phyloP scores from a whole-genome alignment of 1,284 basidiomycete genomes.

The Phellopilus nigrolimitatus region DNA sequence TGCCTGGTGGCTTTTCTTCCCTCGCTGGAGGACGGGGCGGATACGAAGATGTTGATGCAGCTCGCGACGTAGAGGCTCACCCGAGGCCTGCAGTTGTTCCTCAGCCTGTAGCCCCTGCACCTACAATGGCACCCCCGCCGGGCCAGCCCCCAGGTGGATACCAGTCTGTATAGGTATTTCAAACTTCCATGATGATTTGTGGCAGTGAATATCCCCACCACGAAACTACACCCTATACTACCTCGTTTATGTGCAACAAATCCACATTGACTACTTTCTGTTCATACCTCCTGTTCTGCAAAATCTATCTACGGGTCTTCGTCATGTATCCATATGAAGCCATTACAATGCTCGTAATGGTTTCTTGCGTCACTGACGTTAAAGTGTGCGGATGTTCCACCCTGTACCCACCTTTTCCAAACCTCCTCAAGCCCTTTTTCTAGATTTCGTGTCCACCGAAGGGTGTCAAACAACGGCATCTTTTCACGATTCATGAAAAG shows the following conservation, averaged over 20 bases:
- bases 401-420: conserved; percentile 53
- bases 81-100: conserved; percentile 17
- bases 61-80: conserved; percentile 30
- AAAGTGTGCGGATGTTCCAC: conserved; percentile 38
- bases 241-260: not conserved
- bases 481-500: conserved; percentile 46
- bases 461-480: conserved; percentile 53
- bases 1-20: conserved; percentile 73
- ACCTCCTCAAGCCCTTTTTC: conserved; percentile 48
- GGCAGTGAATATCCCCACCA: no score
- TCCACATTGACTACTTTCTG: no score
- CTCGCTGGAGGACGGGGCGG: conserved; percentile 46
- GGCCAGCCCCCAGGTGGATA: conserved; percentile 18
- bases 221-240: no score
- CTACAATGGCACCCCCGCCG: not conserved
- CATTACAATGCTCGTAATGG: conserved; percentile 32
- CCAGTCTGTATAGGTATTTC: conserved; percentile 3
- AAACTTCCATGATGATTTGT: no score
- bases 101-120: not conserved
- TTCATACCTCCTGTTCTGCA: no score
- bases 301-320: conserved; percentile 24
- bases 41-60: conserved; percentile 72
- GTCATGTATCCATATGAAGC: conserved; percentile 40
- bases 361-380: conserved; percentile 34
- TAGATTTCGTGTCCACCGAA: conserved; percentile 48